These are phyloP conservation scores for Hirsutella rhossiliensis DNA, from an alignment of 2,329 filamentous ascomycete genomes.

Conservation along the genomic window DNA sequence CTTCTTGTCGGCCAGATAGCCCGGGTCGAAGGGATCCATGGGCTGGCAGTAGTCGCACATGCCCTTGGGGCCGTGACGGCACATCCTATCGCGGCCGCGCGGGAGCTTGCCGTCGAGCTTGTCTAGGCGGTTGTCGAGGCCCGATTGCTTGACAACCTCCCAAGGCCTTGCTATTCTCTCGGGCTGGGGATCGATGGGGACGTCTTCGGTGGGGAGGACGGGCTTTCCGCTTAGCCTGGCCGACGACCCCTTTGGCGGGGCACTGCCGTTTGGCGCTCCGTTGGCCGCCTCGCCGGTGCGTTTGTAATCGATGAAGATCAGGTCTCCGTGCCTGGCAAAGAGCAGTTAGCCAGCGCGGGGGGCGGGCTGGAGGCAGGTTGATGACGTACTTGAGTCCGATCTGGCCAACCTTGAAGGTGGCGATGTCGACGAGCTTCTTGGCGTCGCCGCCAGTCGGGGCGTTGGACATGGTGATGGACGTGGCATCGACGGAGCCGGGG, in stretches of 20 bases:
- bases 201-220: constrained; percentile 55
- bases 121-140: constrained; percentile 77
- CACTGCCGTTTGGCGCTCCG: constrained; percentile 22
- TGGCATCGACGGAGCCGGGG: constrained; percentile 48
- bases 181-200: constrained; percentile 61
- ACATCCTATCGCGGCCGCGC: constrained; percentile 75
- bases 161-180: constrained; percentile 39
- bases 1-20: constrained; percentile 86
- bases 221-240: constrained; percentile 71
- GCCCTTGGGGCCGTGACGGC: constrained; percentile 86
- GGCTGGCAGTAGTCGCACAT: constrained; percentile 99
- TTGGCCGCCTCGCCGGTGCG: constrained; percentile 32
- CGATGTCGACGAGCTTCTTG: constrained; percentile 46
- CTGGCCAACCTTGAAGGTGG: constrained; percentile 40
- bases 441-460: constrained; percentile 44
- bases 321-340: constrained; percentile 63
- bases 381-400: constrained; percentile 44
- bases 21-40: constrained; percentile 81
- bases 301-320: constrained; percentile 77
- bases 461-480: constrained; percentile 50
- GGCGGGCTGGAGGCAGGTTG: background rate
- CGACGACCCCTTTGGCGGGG: constrained; percentile 30
- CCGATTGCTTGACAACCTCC: constrained; percentile 82
- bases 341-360: constrained; percentile 8
- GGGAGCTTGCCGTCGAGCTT: constrained; percentile 82